phyloP scores from a whole-genome alignment of 2,329 filamentous ascomycete species.

The Colletotrichum sansevieriae region DNA sequence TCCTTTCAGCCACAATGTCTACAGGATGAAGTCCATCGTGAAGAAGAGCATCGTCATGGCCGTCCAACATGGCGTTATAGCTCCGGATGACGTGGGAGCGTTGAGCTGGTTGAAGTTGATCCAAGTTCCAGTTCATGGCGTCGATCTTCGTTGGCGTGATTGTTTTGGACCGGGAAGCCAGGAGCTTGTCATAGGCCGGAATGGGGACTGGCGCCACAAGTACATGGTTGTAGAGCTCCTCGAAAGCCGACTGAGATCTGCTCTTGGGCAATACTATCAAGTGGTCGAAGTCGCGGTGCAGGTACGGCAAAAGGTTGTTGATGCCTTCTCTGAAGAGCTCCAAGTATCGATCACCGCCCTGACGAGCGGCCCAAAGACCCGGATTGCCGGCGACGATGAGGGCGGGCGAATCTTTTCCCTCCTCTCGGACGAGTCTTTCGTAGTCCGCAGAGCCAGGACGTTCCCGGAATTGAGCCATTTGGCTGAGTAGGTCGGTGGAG shows the following conservation, averaged over 20 bases:
- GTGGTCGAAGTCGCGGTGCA: slow-evolving; percentile 45
- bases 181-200: slow-evolving; percentile 59
- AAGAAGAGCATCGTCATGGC: slow-evolving; percentile 58
- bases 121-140: slow-evolving; percentile 66
- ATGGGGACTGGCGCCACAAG: slow-evolving; percentile 59
- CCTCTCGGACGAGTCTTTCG: slow-evolving; percentile 32
- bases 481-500: slow-evolving; percentile 44
- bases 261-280: slow-evolving; percentile 42
- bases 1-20: slow-evolving; percentile 55
- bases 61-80: slow-evolving; percentile 63
- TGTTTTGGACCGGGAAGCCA: slow-evolving; percentile 54
- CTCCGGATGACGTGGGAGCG: slow-evolving; percentile 62
- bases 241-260: slow-evolving; percentile 23
- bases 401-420: slow-evolving; percentile 50
- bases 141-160: slow-evolving; percentile 63
- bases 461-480: slow-evolving; percentile 38
- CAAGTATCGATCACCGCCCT: slow-evolving; percentile 60
- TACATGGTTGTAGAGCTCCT: slow-evolving; percentile 39
- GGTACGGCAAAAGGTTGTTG: slow-evolving; percentile 57
- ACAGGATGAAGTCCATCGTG: slow-evolving; percentile 61
- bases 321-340: slow-evolving; percentile 60
- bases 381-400: slow-evolving; percentile 66
- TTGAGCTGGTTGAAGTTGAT: slow-evolving; percentile 55
- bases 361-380: slow-evolving; percentile 67
- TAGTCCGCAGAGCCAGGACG: slow-evolving; percentile 33